Percentiles rank a stretch among this genome's conserved stretches.
These are phyloP conservation scores for Tausonia pullulans DNA, from an alignment of 1,284 basidiomycete genomes.

Conservation along the genomic window DNA sequence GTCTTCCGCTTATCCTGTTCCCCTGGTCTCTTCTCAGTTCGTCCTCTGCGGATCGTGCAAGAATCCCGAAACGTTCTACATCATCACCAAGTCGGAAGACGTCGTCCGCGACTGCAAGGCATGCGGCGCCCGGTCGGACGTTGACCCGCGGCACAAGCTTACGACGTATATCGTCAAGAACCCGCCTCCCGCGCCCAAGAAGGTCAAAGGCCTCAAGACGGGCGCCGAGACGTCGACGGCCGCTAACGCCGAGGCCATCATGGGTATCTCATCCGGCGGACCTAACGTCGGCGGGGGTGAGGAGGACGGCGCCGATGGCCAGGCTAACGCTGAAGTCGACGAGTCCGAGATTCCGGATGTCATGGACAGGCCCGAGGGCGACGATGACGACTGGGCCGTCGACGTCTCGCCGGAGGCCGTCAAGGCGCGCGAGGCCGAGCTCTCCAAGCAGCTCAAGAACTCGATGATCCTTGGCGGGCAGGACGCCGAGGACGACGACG, in stretches of 20 bases:
- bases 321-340: conserved; percentile 16
- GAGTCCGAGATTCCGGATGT: conserved; percentile 18
- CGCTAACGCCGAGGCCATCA: conserved; percentile 33
- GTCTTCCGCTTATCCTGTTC: conserved; percentile 27
- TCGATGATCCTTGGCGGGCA: conserved; percentile 40
- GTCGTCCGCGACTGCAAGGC: conserved; percentile 98
- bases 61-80: conserved; percentile 90
- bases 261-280: conserved; percentile 28
- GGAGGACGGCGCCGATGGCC: conserved; percentile 10
- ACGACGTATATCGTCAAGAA: conserved; percentile 96
- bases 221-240: conserved; percentile 21
- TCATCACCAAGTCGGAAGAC: conserved; percentile 78
- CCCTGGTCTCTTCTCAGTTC: conserved; percentile 60
- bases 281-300: neutral
- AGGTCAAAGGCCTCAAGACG: conserved; percentile 63
- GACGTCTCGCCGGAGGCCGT: conserved; percentile 89
- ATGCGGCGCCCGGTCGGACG: conserved; percentile 78
- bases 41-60: conserved; percentile 97
- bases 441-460: conserved; percentile 53
- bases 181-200: conserved; percentile 62
- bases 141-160: conserved; percentile 97
- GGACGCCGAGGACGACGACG: conserved; percentile 49
- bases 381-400: conserved; percentile 70
- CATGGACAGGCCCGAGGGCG: conserved; percentile 18
- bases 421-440: conserved; percentile 66